Base-by-base conservation (phyloP, 345 rosid species). In the Euphorbia peplus region DNA sequence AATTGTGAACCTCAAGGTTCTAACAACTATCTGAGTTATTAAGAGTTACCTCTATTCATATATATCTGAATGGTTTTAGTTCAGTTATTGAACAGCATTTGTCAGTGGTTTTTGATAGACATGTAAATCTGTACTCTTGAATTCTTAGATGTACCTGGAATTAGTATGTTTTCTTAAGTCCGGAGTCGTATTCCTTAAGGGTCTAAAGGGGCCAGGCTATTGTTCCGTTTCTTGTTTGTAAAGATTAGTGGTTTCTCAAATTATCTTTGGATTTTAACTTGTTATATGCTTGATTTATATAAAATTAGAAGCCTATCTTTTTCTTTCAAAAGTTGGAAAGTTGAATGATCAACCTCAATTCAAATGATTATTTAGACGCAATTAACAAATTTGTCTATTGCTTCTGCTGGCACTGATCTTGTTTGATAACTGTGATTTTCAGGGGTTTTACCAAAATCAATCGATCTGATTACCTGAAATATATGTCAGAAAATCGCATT, bases 401-500 rank as follows among this genome's bases (percentile, higher is more conserved):
- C 18, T 18, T 1, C n/a, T 11, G 8, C 19, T n/a, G n/a, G n/a
- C n/a, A n/a, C n/a, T 54, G 9, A 26, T 7, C 41, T 30, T 28
- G 9, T 64, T 14, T 54, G 70, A 6, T 39, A 15, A 29, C 44
- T 26, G 28, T 44, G 46, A 37, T 29, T 29, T 71, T 1, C 82
- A 88, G 93, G 93, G 91, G 91, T 0, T 88, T 88, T 60, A 88
- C 93, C 0, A 88, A 88, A 80, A 79, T 82, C 70, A 86, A 61
- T 81, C 78, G 93, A 0, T 78, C 74, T 39, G 93, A 88, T 73
- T 88, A 83, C 51, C 57, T 83, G 28, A 84, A 57, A 72, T 57
- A 73, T 75, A 88, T 86, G 81, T 72, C 80, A 26, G 91, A 84
- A 83, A 83, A 83, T 52, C 76, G 84, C 25, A 83, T 88, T 14